Conservation (phyloP, 768 basidiomycete species). For the Nidula microcarpa region DNA sequence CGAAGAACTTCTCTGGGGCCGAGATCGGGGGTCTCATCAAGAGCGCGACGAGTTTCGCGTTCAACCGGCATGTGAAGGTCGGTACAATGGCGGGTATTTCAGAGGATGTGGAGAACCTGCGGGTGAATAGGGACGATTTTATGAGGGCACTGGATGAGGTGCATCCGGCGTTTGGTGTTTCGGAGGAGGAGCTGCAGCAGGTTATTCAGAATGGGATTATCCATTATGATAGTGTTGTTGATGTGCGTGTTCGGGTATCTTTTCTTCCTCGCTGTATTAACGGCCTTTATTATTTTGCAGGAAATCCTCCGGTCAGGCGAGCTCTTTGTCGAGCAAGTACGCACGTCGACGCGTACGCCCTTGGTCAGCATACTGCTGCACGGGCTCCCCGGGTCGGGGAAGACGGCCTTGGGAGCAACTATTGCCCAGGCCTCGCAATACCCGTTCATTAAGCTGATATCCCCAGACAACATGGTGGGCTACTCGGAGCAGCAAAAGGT, state of each 20-base stretch:
- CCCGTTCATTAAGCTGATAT: constrained; percentile 97
- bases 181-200: constrained; percentile 90
- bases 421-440: constrained; percentile 93
- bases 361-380: constrained; percentile 89
- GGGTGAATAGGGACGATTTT: constrained; percentile 86
- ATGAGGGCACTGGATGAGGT: constrained; percentile 90
- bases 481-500: constrained; percentile 93
- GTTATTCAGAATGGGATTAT: constrained; percentile 98
- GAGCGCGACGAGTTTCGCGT: constrained; percentile 97
- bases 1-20: constrained; percentile 98
- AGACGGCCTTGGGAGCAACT: constrained; percentile 91
- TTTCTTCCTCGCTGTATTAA: not conserved
- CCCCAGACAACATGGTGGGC: constrained; percentile 96
- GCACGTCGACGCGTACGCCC: constrained; percentile 84
- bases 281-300: constrained; percentile 34
- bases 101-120: constrained; percentile 90
- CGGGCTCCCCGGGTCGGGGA: constrained; percentile 88
- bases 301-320: constrained; percentile 82
- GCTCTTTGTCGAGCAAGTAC: constrained; percentile 92
- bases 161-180: constrained; percentile 94
- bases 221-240: constrained; percentile 70
- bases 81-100: constrained; percentile 97
- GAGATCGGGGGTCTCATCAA: constrained; percentile 96
- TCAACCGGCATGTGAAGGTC: constrained; percentile 96
- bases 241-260: constrained; percentile 48